These are phyloP conservation scores for Chrysoporthe puriensis DNA, from an alignment of 2,329 filamentous ascomycete species.

Conservation along the genomic window DNA sequence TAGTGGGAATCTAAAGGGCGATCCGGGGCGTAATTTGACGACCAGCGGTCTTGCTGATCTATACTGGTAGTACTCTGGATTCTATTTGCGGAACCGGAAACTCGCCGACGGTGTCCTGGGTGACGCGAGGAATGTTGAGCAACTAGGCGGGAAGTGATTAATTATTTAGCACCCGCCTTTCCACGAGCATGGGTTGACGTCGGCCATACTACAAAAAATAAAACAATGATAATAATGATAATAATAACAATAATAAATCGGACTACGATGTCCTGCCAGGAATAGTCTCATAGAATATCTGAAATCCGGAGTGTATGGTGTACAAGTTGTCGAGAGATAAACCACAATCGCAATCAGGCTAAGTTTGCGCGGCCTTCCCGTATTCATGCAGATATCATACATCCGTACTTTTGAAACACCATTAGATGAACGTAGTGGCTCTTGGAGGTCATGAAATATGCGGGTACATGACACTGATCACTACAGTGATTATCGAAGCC, in stretches of 20 bases:
- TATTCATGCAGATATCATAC: too few relatives aligned
- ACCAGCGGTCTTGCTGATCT: not conserved
- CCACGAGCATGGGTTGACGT: not conserved
- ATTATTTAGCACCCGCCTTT: not conserved
- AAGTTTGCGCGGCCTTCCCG: too few relatives aligned
- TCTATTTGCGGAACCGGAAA: not conserved
- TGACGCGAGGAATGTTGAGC: not conserved
- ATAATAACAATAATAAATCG: too few relatives aligned
- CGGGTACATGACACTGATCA: too few relatives aligned
- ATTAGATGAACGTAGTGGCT: too few relatives aligned
- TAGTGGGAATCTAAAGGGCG: too few relatives aligned
- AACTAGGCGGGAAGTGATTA: not conserved
- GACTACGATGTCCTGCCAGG: too few relatives aligned
- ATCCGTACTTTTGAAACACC: too few relatives aligned
- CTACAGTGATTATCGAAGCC: too few relatives aligned
- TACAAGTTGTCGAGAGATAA: not conserved
- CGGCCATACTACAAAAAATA: not conserved
- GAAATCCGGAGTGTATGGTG: not conserved
- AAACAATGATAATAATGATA: too few relatives aligned
- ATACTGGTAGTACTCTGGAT: not conserved
- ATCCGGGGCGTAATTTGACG: not conserved
- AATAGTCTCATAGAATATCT: not conserved
- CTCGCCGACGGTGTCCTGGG: not conserved
- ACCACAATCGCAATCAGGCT: not conserved
- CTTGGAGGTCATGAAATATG: too few relatives aligned